Conservation (phyloP, 2,329 filamentous ascomycete species). For the Talaromyces sp. region DNA sequence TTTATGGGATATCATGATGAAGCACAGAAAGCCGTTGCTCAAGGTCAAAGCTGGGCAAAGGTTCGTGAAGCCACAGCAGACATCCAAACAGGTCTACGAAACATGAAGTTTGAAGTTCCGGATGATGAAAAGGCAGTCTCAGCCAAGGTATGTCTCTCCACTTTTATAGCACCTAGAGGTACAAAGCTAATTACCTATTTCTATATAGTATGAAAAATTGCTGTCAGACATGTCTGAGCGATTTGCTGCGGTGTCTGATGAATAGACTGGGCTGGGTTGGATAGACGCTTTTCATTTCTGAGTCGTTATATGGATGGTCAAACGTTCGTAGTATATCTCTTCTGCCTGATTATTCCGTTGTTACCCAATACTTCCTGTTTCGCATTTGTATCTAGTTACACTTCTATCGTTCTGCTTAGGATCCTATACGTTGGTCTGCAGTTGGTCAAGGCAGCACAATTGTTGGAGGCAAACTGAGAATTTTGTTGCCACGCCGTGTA, state of each 20-base stretch:
- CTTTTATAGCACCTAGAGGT: background rate
- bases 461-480: constrained; percentile 6
- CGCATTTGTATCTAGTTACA: background rate
- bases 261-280: constrained; percentile 54
- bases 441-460: constrained; percentile 14
- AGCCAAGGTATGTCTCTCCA: constrained; percentile 64
- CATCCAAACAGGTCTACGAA: constrained; percentile 76
- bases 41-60: constrained; percentile 89
- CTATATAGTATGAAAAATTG: constrained; percentile 75
- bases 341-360: background rate
- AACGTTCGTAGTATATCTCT: constrained; percentile 4
- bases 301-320: constrained; percentile 1
- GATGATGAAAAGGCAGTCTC: constrained; percentile 71
- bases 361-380: constrained; percentile 9
- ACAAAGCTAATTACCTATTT: background rate
- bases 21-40: constrained; percentile 86
- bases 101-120: constrained; percentile 95
- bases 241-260: constrained; percentile 92
- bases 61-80: constrained; percentile 85
- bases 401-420: background rate
- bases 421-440: background rate
- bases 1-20: constrained; percentile 99
- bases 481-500: background rate
- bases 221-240: constrained; percentile 92
- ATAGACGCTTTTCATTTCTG: background rate